Evolutionary conservation across 768 basidiomycete genomes (phyloP).

Genomic region (Boletus reticulatus): DNA sequence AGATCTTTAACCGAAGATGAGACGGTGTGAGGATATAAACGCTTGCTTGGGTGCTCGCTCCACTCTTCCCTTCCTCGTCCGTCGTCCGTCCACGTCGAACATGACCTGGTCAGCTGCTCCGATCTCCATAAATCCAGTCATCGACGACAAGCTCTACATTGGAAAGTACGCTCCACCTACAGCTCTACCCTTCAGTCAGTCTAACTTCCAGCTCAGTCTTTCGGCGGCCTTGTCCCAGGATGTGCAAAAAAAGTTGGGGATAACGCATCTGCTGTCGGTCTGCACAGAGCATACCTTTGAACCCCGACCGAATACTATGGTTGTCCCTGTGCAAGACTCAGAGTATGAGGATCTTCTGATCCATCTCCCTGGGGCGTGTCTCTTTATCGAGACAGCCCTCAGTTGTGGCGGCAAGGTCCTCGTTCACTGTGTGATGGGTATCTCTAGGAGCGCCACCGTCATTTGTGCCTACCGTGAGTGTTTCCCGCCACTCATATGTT

Average conservation of each 20-base stretch:
- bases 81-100: background rate
- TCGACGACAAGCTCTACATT: conserved; percentile 33
- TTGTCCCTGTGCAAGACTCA: conserved; percentile 41
- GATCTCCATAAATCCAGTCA: conserved; percentile 25
- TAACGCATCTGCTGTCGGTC: conserved; percentile 56
- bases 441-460: conserved; percentile 66
- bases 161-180: conserved; percentile 32
- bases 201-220: conserved; percentile 21
- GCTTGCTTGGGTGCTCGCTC: conserved; percentile 9
- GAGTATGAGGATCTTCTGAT: conserved; percentile 59
- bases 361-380: conserved; percentile 56
- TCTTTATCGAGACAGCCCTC: conserved; percentile 62
- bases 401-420: conserved; percentile 53
- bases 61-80: conserved; percentile 4
- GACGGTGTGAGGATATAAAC: conserved; percentile 17
- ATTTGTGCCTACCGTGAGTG: conserved; percentile 54
- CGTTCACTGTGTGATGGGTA: conserved; percentile 73
- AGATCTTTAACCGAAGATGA: conserved; percentile 4
- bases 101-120: conserved; percentile 32
- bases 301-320: conserved; percentile 36
- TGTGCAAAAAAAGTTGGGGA: conserved; percentile 34
- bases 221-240: conserved; percentile 34
- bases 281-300: conserved; percentile 51
- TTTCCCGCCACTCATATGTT: background rate
- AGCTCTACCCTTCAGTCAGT: background rate